Evolutionary conservation across 768 basidiomycete genomes (phyloP).

Genomic region (Russula foetens): DNA sequence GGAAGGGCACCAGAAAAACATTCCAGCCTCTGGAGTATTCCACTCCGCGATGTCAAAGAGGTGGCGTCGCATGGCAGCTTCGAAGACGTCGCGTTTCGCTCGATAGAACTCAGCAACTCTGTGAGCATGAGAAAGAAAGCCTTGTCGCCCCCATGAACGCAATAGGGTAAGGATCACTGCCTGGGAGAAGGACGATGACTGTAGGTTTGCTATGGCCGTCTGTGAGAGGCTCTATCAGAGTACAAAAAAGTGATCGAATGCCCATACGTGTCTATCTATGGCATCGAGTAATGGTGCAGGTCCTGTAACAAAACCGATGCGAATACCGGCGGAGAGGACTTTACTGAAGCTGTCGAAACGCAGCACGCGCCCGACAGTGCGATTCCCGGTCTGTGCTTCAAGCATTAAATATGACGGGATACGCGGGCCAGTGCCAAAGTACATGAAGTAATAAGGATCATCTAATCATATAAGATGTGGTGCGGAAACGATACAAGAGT

Average conservation of each 20-base stretch:
- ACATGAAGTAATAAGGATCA: conserved; percentile 73
- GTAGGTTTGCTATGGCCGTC: conserved; percentile 63
- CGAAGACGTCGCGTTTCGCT: conserved; percentile 69
- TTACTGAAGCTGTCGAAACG: conserved; percentile 91
- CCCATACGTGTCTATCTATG: conserved; percentile 62
- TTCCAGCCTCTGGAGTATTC: conserved; percentile 64
- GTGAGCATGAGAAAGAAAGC: conserved; percentile 61
- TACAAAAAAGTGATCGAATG: not conserved
- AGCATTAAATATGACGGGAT: conserved; percentile 77
- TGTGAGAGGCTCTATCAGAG: conserved; percentile 23
- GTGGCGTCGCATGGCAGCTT: conserved; percentile 63
- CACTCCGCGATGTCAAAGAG: conserved; percentile 73
- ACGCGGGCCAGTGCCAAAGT: conserved; percentile 57
- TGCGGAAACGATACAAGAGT: not conserved
- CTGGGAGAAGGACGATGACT: conserved; percentile 57
- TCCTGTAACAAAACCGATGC: conserved; percentile 75
- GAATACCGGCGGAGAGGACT: conserved; percentile 66
- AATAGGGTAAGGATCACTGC: conserved; percentile 51
- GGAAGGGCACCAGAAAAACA: conserved; percentile 76
- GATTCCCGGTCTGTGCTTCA: conserved; percentile 53
- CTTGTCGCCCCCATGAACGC: conserved; percentile 66
- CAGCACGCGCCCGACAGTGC: conserved; percentile 59
- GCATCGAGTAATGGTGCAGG: conserved; percentile 57
- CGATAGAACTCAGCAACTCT: conserved; percentile 68
- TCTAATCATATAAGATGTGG: conserved; percentile 33